Evolutionary conservation across 805 yeast genomes (phyloP).

Genomic region (Myxozyma melibiosi): DNA sequence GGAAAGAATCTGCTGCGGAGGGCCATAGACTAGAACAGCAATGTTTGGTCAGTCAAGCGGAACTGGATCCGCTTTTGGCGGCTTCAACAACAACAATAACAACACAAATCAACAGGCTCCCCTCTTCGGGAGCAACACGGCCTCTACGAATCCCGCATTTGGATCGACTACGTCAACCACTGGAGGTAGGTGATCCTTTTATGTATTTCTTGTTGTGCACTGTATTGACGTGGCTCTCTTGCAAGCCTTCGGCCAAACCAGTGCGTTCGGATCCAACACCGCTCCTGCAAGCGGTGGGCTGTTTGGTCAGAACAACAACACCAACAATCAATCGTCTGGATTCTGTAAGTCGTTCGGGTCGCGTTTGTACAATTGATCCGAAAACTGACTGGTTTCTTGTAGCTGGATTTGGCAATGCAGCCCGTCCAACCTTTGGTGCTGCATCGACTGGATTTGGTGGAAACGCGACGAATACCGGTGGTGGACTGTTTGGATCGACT

Average conservation of each 20-base stretch:
- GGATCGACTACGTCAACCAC: conserved; percentile 15
- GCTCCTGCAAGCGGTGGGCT: conserved; percentile 32
- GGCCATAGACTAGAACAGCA: neutral
- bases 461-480: conserved; percentile 19
- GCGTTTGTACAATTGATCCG: neutral
- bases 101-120: conserved; percentile 17
- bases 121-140: conserved; percentile 20
- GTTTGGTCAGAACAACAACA: conserved; percentile 47
- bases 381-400: neutral
- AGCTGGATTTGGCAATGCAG: conserved; percentile 29
- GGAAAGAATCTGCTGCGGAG: neutral
- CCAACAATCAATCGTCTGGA: conserved; percentile 36
- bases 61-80: conserved; percentile 33
- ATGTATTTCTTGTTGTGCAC: neutral
- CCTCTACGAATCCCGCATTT: conserved; percentile 22
- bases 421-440: conserved; percentile 29
- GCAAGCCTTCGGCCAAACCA: conserved; percentile 14
- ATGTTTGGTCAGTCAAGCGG: conserved; percentile 33
- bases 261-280: conserved; percentile 14
- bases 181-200: conserved; percentile 10
- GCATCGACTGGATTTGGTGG: conserved; percentile 30
- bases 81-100: conserved; percentile 28
- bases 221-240: neutral
- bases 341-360: conserved; percentile 20
- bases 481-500: conserved; percentile 27